These are phyloP conservation scores for Neoascochyta sp. DNA, from an alignment of 2,329 filamentous ascomycete genomes.

Conservation along the genomic window DNA sequence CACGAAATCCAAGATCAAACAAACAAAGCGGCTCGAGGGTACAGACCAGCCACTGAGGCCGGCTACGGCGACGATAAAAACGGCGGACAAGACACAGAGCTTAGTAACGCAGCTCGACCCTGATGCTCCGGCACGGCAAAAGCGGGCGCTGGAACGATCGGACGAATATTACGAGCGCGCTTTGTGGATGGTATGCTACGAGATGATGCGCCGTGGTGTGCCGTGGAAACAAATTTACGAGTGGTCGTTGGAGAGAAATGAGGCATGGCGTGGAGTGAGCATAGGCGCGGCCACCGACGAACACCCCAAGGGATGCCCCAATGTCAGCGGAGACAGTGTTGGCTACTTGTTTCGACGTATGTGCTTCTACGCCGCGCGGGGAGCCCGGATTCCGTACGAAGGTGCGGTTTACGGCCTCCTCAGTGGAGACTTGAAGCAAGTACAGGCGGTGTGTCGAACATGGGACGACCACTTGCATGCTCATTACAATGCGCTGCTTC, in stretches of 20 bases:
- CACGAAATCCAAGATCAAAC: slow-evolving; percentile 84
- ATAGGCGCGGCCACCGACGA: slow-evolving; percentile 65
- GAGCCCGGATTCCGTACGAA: slow-evolving; percentile 72
- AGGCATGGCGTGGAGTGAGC: slow-evolving; percentile 83
- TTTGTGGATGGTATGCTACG: slow-evolving; percentile 91
- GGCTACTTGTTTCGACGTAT: slow-evolving; percentile 68
- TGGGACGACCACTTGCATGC: slow-evolving; percentile 89
- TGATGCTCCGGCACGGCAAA: slow-evolving; percentile 79
- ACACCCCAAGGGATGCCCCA: slow-evolving; percentile 40
- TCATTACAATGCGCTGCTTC: slow-evolving; percentile 80
- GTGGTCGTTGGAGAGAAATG: slow-evolving; percentile 81
- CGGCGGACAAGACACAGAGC: slow-evolving; percentile 50
- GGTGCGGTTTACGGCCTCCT: slow-evolving; percentile 85
- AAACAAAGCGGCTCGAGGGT: slow-evolving; percentile 71
- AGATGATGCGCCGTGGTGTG: slow-evolving; percentile 83
- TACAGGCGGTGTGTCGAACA: slow-evolving; percentile 69
- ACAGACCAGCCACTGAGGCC: slow-evolving; percentile 24
- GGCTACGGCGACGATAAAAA: slow-evolving; percentile 47
- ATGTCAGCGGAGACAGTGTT: slow-evolving; percentile 38
- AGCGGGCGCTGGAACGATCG: slow-evolving; percentile 69
- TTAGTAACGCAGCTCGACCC: slow-evolving; percentile 88
- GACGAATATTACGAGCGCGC: slow-evolving; percentile 87
- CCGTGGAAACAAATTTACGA: slow-evolving; percentile 69
- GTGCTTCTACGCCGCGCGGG: slow-evolving; percentile 69
- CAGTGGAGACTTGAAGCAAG: slow-evolving; percentile 76